Base-by-base conservation (phyloP, 2,329 filamentous ascomycete species). In the Magnaporthiopsis rhizophila region DNA sequence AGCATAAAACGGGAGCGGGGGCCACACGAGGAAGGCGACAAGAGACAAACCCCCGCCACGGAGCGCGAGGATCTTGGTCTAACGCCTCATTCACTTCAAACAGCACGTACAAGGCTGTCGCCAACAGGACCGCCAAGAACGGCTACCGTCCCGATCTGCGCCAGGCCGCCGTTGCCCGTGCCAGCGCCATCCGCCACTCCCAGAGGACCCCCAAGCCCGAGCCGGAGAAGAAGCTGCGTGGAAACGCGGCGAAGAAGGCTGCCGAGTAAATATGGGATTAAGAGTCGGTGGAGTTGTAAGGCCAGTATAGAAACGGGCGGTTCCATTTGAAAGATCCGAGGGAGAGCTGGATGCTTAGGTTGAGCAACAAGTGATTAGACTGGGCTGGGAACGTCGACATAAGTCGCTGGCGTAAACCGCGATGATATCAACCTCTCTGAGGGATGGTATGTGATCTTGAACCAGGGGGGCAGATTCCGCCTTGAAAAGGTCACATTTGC, bases 71-170 rank as follows among this genome's bases (percentile, higher is more conserved):
- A 68, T 64, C 62, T 65, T 7, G 70, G 65, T 64, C 71, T 73
- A 66, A 69, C 59, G 34, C 36, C 45, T 62, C 64, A n/a, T 63
- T 50, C 50, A 13, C 53, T 32, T 18, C 30, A n/a, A 15, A 62
- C 70, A 95, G 92, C 86, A 89, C 90, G 81, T 98, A 93, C 88
- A 91, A 90, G 83, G 85, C 85, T 73, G 87, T 98, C 77, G 92
- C 92, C 81, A 89, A 86, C 83, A 83, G 84, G 77, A 87, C 88
- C 73, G 89, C 92, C 78, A 92, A 92, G 87, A 85, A 85, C 77
- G 86, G 88, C 76, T 99, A 98, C 89, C 91, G 90, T 73, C 74
- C 84, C 73, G 90, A 94, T 77, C 84, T 93, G 79, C 89, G 89
- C 72, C 80, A 85, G 74, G 83, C 83, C 74, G 93, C 94, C 73